Evolutionary conservation across 225 moss, liverwort and hornwort species (phyloP), one percentile per base, ranked within the genome.

Genomic region (Anthoceros angustus): DNA sequence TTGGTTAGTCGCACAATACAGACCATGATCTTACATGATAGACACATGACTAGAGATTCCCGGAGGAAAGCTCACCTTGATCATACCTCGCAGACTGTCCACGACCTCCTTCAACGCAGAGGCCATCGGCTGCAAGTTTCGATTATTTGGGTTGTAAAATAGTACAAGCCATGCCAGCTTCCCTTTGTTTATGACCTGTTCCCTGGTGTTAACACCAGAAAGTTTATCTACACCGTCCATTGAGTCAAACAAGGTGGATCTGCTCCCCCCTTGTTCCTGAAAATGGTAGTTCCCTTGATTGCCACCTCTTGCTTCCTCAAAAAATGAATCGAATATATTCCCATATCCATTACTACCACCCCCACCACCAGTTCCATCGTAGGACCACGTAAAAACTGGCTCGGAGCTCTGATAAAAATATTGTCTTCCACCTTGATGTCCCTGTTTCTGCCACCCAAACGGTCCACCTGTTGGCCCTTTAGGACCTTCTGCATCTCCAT

Each of bases 401-500:
- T 55, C n/a, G 55, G 55, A 55, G 18, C 55, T 23, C 32, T 32
- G 32, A 55, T 18, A 55, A n/a, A 55, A 55, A 6, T 18, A 9
- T 5, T 55, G 14, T 23, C 55, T 23, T 18, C 55, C 77, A 24
- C 70, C 72, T 39, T 67, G 74, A 0, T 71, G 41, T 45, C 61
- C 46, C 12, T 62, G 49, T 0, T 64, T 42, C 12, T 72, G 68
- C 69, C 71, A 75, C 62, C 62, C 26, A 69, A 64, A 23, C n/a
- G 55, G 55, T 55, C 55, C 55, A 7, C 43, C 68, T 70, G 67
- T 25, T 20, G 55, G 55, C 6, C 55, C 55, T 55, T 18, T 55
- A 5, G 55, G 55, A 0, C 84, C 83, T 65, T 79, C 81, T 62
- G 82, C 81, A 76, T 94, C 87, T 41, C 93, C 93, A 18, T 80